Conservation (phyloP, 2,329 filamentous ascomycete species). For the Anthostomella pinea region DNA sequence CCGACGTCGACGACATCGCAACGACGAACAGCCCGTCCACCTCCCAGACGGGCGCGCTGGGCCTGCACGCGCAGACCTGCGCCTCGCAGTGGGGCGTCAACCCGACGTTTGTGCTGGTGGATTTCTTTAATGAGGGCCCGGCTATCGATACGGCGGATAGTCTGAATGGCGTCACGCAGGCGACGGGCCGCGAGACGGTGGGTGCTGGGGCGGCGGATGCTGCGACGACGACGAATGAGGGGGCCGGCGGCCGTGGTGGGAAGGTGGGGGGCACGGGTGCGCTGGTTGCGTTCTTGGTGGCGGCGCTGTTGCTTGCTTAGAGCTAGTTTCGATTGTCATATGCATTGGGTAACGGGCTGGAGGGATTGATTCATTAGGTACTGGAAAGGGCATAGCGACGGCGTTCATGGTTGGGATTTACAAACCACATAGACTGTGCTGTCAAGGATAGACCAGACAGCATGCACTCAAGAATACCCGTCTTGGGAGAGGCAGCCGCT, state of each 20-base stretch:
- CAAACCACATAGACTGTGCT: too few species aligned
- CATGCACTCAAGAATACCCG: too few species aligned
- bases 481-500: too few species aligned
- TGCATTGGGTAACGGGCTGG: slow-evolving; percentile 1
- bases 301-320: slow-evolving; percentile 38
- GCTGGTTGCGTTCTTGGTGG: slow-evolving; percentile 43
- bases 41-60: slow-evolving; percentile 49
- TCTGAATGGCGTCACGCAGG: slow-evolving; percentile 55
- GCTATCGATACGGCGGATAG: slow-evolving; percentile 67
- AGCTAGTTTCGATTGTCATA: slow-evolving; percentile 1
- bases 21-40: slow-evolving; percentile 65
- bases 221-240: slow-evolving; percentile 2
- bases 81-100: slow-evolving; percentile 55
- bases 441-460: too few species aligned
- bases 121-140: slow-evolving; percentile 74
- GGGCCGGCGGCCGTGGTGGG: slow-evolving; percentile 5
- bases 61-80: slow-evolving; percentile 53
- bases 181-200: slow-evolving; percentile 34
- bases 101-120: slow-evolving; percentile 74
- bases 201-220: slow-evolving; percentile 11
- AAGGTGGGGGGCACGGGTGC: slow-evolving; percentile 32
- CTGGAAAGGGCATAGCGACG: slow-evolving; percentile 18
- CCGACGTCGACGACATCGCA: slow-evolving; percentile 57
- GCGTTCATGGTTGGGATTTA: slow-evolving; percentile 11
- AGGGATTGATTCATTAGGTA: background rate